Evolutionary conservation across 2,329 filamentous ascomycete genomes (phyloP), one percentile per base, ranked within the genome.

Genomic region (Penicillium crustosum): DNA sequence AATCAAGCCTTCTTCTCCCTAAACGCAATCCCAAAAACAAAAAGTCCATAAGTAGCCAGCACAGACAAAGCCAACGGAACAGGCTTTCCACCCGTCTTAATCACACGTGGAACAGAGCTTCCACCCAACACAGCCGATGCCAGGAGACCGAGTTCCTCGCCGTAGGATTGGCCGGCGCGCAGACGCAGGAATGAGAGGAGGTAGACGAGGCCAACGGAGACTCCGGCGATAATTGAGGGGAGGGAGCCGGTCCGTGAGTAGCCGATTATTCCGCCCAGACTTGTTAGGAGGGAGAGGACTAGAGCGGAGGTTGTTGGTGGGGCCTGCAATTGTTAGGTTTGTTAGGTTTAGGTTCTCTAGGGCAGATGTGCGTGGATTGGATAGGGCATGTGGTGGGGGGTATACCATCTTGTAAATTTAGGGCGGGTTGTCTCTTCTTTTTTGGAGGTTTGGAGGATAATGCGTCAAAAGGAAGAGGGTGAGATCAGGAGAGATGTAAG

Each of bases 61-160:
- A 92, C 70, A 70, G 90, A 93, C 70, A 99, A 78, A 12, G 88
- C 85, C 55, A 89, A 82, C 0, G 94, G 93, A 52, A 99, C 84
- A 0, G 91, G 90, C 83, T 97, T 99, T 10, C 71, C 72, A 67
- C 83, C 82, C 42, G 87, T 84, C 74, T 87, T 90, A 70, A 99
- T 86, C 5, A 92, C 94, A 52, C 94, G 84, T 13, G 94, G 94
- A 59, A 97, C 88, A 2, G 90, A 89, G 42, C 89, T 89, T 21
- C 91, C 92, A 2, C 84, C 93, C 36, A 99, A 83, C 27, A 97
- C 79, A n/a, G 91, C 69, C 0, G 91, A 96, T 5, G 94, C 94
- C 43, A 97, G 81, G 10, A 99, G 83, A n/a, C 89, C 90, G 43
- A 96, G 80, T 77, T 97, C 94, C 66, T 95, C 79, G 61, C 93